Conservation (phyloP, 164 flowering plant genomes). For the Vitis labrusca region DNA sequence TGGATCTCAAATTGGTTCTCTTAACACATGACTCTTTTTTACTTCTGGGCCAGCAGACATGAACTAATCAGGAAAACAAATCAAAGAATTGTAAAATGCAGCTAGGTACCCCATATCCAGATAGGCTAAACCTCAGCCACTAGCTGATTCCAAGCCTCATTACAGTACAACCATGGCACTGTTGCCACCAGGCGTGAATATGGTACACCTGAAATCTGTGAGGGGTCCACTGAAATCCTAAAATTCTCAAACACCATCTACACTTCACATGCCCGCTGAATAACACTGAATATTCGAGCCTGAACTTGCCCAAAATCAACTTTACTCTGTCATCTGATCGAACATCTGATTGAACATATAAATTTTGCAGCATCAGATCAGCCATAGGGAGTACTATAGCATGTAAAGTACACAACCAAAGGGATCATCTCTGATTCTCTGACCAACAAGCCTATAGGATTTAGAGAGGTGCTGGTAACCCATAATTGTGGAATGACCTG, state of each 20-base stretch:
- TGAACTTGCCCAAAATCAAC: conserved; percentile 3
- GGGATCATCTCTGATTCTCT: not conserved
- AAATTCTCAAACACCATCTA: conserved; percentile 7
- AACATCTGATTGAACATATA: not conserved
- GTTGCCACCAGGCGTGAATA: conserved; percentile 8
- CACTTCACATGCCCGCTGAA: not conserved
- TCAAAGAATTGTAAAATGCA: not conserved
- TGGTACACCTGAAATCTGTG: not conserved
- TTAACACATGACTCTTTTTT: conserved; percentile 19
- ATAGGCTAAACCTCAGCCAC: conserved; percentile 26
- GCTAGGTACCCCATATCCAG: conserved; percentile 4
- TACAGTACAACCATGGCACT: conserved; percentile 1
- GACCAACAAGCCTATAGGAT: not conserved
- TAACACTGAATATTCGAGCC: not conserved
- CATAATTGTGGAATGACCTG: conserved; percentile 64
- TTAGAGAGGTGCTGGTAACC: conserved; percentile 53
- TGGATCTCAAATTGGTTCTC: conserved; percentile 9
- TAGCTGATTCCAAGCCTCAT: conserved; percentile 15
- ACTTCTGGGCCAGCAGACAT: conserved; percentile 13
- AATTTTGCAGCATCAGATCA: conserved; percentile 1
- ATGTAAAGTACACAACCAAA: not conserved
- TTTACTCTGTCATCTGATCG: not conserved
- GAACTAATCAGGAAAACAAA: conserved; percentile 1
- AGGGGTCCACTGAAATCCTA: not conserved
- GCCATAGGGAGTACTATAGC: not conserved